phyloP scores from a whole-genome alignment of 805 yeast species.

The Scheffersomyces amazonensis region DNA sequence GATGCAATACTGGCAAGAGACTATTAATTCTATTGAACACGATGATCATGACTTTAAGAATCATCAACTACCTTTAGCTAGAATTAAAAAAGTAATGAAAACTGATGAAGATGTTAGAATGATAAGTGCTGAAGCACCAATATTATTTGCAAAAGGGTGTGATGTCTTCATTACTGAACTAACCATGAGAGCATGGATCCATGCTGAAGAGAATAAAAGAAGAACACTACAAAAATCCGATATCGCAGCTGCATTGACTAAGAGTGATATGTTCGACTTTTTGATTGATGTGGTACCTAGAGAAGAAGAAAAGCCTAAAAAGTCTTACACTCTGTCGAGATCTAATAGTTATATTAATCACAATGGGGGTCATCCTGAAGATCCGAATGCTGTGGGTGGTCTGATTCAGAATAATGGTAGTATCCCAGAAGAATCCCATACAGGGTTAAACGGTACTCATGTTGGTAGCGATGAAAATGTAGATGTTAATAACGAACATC shows the following conservation, averaged over 20 bases:
- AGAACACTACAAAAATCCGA: slow-evolving; percentile 92
- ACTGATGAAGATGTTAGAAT: slow-evolving; percentile 95
- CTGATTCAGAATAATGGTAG: not conserved
- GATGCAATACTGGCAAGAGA: slow-evolving; percentile 97
- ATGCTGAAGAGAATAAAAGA: slow-evolving; percentile 94
- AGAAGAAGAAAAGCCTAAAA: slow-evolving; percentile 67
- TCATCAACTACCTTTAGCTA: slow-evolving; percentile 91
- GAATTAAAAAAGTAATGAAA: slow-evolving; percentile 97
- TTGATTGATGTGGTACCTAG: slow-evolving; percentile 94
- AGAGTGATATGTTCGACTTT: slow-evolving; percentile 96
- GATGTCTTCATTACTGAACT: slow-evolving; percentile 95
- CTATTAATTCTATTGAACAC: slow-evolving; percentile 84
- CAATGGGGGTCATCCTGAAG: slow-evolving; percentile 3
- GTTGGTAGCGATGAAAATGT: not conserved
- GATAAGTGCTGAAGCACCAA: slow-evolving; percentile 99
- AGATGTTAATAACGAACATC: not conserved
- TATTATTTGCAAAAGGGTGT: slow-evolving; percentile 95
- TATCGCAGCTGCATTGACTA: slow-evolving; percentile 91
- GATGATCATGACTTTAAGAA: slow-evolving; percentile 89
- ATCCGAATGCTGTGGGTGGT: not conserved
- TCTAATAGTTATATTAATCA: slow-evolving; percentile 14
- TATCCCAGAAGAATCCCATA: not conserved
- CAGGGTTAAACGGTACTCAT: not conserved
- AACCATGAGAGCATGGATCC: slow-evolving; percentile 99
- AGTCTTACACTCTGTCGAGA: slow-evolving; percentile 20